Percentiles rank a stretch among this genome's conserved stretches.
These are phyloP conservation scores for Alternaria triticimaculans DNA, from an alignment of 2,329 filamentous ascomycete species.

Conservation along the genomic window DNA sequence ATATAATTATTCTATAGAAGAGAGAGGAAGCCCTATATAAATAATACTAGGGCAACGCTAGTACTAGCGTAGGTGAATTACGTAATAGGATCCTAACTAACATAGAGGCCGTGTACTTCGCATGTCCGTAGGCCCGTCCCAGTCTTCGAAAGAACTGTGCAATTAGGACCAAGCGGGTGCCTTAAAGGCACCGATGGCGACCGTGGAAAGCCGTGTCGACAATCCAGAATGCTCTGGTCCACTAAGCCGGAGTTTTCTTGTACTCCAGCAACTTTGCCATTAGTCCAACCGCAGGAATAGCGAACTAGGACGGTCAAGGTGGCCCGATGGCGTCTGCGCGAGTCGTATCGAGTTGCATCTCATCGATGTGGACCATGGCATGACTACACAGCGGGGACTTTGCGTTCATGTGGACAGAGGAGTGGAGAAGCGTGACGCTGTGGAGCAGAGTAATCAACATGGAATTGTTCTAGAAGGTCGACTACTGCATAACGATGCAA, in stretches of 20 bases:
- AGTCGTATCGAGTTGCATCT: slow-evolving; percentile 1
- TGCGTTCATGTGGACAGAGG: not conserved
- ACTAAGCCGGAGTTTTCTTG: not conserved
- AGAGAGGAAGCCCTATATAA: no score
- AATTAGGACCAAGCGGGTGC: not conserved
- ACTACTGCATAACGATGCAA: slow-evolving; percentile 12
- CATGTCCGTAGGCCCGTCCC: not conserved
- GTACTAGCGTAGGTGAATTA: no score
- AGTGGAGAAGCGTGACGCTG: slow-evolving; percentile 1
- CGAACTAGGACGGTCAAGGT: not conserved
- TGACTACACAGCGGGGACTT: not conserved
- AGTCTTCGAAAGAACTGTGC: not conserved
- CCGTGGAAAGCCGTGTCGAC: not conserved
- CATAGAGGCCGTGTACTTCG: not conserved
- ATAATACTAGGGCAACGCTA: no score
- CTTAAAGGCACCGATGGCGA: not conserved
- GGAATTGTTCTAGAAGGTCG: slow-evolving; percentile 11
- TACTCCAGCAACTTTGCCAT: not conserved
- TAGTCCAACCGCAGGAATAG: not conserved
- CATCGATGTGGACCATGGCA: slow-evolving; percentile 16
- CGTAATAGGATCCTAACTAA: no score
- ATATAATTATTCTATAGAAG: no score
- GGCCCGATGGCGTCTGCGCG: not conserved
- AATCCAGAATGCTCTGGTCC: not conserved
- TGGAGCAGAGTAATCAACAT: slow-evolving; percentile 4